These are phyloP conservation scores for Flaveria floridana DNA, from an alignment of 140 eudicot genomes.

Conservation along the genomic window DNA sequence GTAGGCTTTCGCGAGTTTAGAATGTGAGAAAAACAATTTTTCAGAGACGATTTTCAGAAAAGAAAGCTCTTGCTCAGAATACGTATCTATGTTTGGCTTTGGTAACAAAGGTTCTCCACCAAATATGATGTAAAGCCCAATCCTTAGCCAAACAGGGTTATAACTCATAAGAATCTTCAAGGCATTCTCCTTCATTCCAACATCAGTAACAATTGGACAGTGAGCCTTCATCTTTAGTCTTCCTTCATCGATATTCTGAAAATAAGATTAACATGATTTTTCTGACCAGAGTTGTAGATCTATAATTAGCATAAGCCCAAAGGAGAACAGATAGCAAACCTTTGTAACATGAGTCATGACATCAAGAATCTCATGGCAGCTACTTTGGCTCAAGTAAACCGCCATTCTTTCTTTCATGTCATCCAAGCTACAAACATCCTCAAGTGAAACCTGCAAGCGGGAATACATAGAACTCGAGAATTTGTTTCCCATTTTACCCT, in stretches of 20 bases:
- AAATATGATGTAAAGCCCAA: constrained; percentile 74
- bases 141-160: constrained; percentile 82
- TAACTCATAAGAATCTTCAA: constrained; percentile 63
- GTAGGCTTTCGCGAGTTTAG: constrained; percentile 70
- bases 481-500: constrained; percentile 36
- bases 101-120: constrained; percentile 88
- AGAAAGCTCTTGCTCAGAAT: constrained; percentile 64
- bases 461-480: constrained; percentile 39
- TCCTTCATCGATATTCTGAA: constrained; percentile 85
- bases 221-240: constrained; percentile 83
- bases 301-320: not conserved
- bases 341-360: constrained; percentile 78
- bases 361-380: constrained; percentile 63
- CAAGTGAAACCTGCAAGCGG: constrained; percentile 51
- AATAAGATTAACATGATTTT: constrained; percentile 12
- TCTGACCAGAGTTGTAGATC: not conserved
- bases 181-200: constrained; percentile 90
- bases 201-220: constrained; percentile 90
- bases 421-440: constrained; percentile 80
- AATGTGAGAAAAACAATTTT: constrained; percentile 77
- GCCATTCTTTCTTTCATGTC: constrained; percentile 85
- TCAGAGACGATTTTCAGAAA: constrained; percentile 79
- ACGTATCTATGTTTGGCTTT: constrained; percentile 49
- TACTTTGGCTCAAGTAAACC: constrained; percentile 56
- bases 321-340: constrained; percentile 41